These are phyloP conservation scores for Dendrobium huoshanense DNA, from an alignment of 106 monocot species.

Conservation along the genomic window DNA sequence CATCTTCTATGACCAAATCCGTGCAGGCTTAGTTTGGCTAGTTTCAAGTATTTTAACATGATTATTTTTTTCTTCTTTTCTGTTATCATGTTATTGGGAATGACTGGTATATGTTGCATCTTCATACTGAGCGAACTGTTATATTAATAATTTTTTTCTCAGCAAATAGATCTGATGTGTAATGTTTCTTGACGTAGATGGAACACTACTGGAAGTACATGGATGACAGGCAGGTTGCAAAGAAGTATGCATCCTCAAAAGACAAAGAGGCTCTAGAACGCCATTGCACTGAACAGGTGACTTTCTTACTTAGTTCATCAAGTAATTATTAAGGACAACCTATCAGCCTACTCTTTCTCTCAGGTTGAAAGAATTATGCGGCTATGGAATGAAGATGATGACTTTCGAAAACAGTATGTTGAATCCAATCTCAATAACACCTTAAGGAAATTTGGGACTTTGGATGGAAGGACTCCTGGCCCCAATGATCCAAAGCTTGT, in stretches of 20 bases:
- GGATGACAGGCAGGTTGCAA: constrained; percentile 7
- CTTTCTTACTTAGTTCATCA: not conserved
- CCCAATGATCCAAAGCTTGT: constrained; percentile 39
- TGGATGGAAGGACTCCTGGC: constrained; percentile 67
- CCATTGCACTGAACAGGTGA: constrained; percentile 7
- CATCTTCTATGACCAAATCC: no score
- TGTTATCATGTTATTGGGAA: not conserved
- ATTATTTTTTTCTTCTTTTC: not conserved
- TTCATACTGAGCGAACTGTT: no score
- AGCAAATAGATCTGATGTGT: not conserved
- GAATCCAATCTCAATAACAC: constrained; percentile 49
- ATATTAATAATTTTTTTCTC: no score
- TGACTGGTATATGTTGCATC: no score
- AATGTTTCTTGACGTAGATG: not conserved
- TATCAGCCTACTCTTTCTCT: not conserved
- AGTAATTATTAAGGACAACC: not conserved
- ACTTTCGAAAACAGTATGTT: constrained; percentile 71
- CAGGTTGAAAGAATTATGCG: constrained; percentile 78
- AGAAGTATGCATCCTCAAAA: not conserved
- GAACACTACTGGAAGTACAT: constrained; percentile 8
- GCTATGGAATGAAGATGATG: constrained; percentile 68
- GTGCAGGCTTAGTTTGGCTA: no score
- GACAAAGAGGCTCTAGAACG: constrained; percentile 7
- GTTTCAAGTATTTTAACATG: no score
- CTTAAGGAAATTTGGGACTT: constrained; percentile 58